These are phyloP conservation scores for Penicillium polonicum DNA, from an alignment of 2,329 filamentous ascomycete species.

Conservation along the genomic window DNA sequence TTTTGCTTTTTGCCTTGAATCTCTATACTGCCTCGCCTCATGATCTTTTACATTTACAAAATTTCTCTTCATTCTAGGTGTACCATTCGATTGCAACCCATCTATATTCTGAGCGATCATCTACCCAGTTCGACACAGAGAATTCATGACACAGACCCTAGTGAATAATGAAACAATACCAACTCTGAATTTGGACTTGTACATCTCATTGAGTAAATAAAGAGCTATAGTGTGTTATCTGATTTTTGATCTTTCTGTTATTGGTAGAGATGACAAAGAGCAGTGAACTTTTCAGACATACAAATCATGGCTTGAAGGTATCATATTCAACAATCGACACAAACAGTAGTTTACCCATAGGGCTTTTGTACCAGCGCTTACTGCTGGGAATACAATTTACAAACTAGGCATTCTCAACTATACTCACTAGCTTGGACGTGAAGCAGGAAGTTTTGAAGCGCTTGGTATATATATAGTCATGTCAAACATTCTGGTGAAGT, in stretches of 20 bases:
- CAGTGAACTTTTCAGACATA: not conserved
- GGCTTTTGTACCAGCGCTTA: not conserved
- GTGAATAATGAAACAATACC: not conserved
- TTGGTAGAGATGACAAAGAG: too few relatives aligned
- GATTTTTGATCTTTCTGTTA: not conserved
- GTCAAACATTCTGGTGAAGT: too few relatives aligned
- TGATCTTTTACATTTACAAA: not conserved
- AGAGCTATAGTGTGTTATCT: too few relatives aligned
- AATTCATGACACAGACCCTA: not conserved
- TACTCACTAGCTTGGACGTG: too few relatives aligned
- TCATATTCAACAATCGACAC: not conserved
- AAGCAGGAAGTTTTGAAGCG: not conserved
- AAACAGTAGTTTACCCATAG: not conserved
- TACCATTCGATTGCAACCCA: not conserved
- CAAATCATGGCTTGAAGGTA: too few relatives aligned
- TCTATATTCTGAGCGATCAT: not conserved
- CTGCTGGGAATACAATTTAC: not conserved
- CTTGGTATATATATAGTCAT: not conserved
- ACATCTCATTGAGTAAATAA: not conserved
- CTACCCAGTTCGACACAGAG: too few relatives aligned
- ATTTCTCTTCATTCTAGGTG: not conserved
- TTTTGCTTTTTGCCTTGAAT: not conserved
- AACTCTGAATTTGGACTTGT: not conserved
- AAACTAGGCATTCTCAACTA: not conserved
- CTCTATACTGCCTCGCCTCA: too few relatives aligned